Evolutionary conservation across 257 asterid species (phyloP).

Genomic region (Marsdenia floribunda): DNA sequence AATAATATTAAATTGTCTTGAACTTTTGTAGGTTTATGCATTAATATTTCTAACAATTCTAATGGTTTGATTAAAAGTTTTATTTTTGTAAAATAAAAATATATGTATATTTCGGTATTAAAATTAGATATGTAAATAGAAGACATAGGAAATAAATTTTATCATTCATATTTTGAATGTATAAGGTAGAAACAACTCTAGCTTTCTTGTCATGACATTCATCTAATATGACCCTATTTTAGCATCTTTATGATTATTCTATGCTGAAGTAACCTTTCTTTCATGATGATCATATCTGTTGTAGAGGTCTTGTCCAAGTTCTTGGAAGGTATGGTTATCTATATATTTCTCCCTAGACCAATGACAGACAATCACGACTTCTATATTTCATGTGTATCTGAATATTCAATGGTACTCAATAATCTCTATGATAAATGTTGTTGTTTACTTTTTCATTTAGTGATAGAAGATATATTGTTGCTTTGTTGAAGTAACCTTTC

Average conservation of each 20-base stretch:
- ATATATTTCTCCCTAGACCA: background rate
- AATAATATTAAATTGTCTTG: too few relatives aligned
- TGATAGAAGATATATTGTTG: too few relatives aligned
- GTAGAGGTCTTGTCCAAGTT: background rate
- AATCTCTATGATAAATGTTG: background rate
- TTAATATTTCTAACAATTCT: too few relatives aligned
- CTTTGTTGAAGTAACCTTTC: too few relatives aligned
- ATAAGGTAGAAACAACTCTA: background rate
- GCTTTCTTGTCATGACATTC: background rate
- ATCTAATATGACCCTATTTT: background rate
- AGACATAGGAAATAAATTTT: background rate
- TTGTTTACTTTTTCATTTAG: constrained; percentile 1
- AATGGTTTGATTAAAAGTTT: too few relatives aligned
- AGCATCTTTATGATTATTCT: background rate
- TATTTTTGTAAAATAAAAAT: too few relatives aligned
- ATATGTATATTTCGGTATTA: too few relatives aligned
- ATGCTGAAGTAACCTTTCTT: background rate
- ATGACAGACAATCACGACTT: background rate
- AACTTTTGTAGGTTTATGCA: too few relatives aligned
- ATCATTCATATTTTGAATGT: background rate
- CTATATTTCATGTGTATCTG: background rate
- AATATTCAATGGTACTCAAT: background rate
- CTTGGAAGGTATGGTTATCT: background rate
- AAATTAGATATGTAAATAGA: too few relatives aligned
- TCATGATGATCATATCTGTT: background rate